Evolutionary conservation across 257 asterid genomes (phyloP), one percentile per base, ranked within the genome.

Genomic region (Nicotiana benthamiana): DNA sequence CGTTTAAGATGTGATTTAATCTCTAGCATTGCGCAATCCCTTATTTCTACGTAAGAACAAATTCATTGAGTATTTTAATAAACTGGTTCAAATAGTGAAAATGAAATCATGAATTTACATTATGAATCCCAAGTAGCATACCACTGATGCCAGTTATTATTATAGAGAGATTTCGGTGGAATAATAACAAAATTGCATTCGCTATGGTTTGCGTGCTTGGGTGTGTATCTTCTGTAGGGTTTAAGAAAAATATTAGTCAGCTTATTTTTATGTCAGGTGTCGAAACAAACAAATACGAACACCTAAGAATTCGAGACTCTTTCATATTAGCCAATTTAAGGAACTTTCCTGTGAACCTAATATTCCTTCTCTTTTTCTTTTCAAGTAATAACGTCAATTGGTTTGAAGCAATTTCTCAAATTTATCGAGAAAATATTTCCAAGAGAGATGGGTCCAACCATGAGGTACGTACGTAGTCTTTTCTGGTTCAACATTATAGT

Each of bases 371-470:
- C 22, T 13, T 40, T 68, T 20, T 36, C 56, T 40, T 36, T 68
- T 68, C 56, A 40, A 68, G 76, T 68, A 70, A 70, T 40, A 70
- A 70, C 43, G 76, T 68, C 2, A 67, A 40, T 36, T 36, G 18
- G 11, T 40, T 70, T 40, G 20, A 70, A 20, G n/a, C 74, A 64
- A 5, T 43, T 68, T 54, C 56, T 75, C 82, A 75, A 64, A 77
- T 75, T 54, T 18, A 79, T 27, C 48, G 48, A 30, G 68, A 77
- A 77, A 28, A 68, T 12, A 17, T 43, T 30, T 56, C 82, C 52
- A 65, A 22, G 48, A 63, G 18, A 36, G 77, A 75, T 66, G 86
- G 82, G 86, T 80, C 86, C 86, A 84, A 57, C 84, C 75, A 80
- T 80, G 66, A 75, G 53, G 40, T 34, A 70, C 32, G 40, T 34